Evolutionary conservation across 768 basidiomycete genomes (phyloP), one percentile per base, ranked within the genome.

Genomic region (Lyophyllum atratum): DNA sequence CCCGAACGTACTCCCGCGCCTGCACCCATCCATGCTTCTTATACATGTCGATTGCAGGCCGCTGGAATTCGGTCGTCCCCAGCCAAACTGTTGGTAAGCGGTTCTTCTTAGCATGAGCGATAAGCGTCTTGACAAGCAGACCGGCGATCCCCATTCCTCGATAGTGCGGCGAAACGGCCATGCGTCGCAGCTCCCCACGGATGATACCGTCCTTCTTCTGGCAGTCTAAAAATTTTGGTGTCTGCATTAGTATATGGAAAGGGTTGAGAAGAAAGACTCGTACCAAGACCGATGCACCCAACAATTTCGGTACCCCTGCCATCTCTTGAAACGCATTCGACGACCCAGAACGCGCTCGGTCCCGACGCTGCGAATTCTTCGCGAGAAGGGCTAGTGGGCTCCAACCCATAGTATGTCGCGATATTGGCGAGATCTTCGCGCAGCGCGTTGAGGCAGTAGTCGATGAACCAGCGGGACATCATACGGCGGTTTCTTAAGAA

Each of bases 241-340:
- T 11, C n/a, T 22, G 19, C n/a, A 42, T 42, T 7, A 39, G 17
- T 39, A n/a, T 12, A 4, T 44, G 25, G n/a, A 34, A 14, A 33
- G 4, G 4, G 15, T 14, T 31, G 17, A 39, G 10, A 17, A 17
- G 15, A 12, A 39, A 17, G 49, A 21, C 8, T 43, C 65, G 10
- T 11, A 66, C 65, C 65, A 2, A 64, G 56, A 4, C 55, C 65
- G 25, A 66, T 29, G 26, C 49, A 60, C 3, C 54, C 48, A 31
- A 55, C 45, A 15, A 49, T 55, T 19, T 49, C 48, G 2, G 46
- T 15, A n/a, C 22, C 54, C 10, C 25, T 49, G 2, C 22, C 40
- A 19, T 54, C 44, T 31, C 31, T 22, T 22, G 24, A 31, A 29
- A 49, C 54, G 14, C 47, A 49, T 40, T 55, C 54, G 0, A 42